Evolutionary conservation across 495 filamentous ascomycete genomes (phyloP).

Genomic region (Aspergillus baeticus): DNA sequence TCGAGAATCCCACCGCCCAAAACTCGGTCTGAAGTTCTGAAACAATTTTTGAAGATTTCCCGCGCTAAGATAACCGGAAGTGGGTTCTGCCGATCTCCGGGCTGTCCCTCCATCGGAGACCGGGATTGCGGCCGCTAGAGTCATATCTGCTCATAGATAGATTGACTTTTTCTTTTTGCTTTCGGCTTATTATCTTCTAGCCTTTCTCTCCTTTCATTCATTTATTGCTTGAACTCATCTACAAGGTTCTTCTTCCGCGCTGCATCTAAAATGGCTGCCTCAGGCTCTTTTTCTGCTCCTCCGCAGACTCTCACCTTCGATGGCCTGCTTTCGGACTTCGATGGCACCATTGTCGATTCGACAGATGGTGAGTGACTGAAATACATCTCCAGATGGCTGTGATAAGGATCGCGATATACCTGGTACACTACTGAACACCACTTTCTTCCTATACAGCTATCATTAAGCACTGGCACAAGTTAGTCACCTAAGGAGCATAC

Average conservation of each 20-base stretch:
- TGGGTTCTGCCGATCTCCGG: constrained; percentile 43
- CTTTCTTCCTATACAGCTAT: constrained; percentile 59
- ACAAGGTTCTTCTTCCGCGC: not conserved
- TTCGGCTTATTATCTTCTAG: constrained; percentile 4
- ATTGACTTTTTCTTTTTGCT: constrained; percentile 3
- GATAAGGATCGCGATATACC: not conserved
- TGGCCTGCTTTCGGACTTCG: constrained; percentile 89
- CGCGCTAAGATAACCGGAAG: constrained; percentile 46
- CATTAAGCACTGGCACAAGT: constrained; percentile 89
- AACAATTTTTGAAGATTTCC: constrained; percentile 38
- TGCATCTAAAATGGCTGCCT: constrained; percentile 29
- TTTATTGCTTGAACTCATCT: not conserved
- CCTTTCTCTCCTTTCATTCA: not conserved
- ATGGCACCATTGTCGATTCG: constrained; percentile 57
- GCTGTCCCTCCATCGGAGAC: not conserved
- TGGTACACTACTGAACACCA: not conserved
- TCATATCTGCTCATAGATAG: not conserved
- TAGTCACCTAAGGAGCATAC: constrained; percentile 25
- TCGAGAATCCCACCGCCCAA: constrained; percentile 5
- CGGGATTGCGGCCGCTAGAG: too few relatives aligned
- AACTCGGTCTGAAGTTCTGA: constrained; percentile 13
- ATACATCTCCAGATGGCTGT: not conserved
- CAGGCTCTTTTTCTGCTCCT: constrained; percentile 56
- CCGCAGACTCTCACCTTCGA: constrained; percentile 63
- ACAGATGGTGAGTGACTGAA: constrained; percentile 36